These are phyloP conservation scores for Cichorium intybus DNA, from an alignment of 140 eudicot species.

Conservation along the genomic window DNA sequence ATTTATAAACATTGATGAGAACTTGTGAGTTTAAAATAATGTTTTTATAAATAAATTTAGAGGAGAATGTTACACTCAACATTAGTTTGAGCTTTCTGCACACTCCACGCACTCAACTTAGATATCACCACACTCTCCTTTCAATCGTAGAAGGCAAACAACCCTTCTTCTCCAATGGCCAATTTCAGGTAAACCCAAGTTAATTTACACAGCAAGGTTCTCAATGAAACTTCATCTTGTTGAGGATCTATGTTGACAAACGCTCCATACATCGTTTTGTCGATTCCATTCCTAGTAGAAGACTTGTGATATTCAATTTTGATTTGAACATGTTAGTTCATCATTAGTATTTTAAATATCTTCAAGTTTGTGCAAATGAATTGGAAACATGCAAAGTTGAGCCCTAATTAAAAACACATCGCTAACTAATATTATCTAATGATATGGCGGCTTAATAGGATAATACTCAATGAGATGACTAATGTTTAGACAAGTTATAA, in stretches of 20 bases:
- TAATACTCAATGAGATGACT: no score
- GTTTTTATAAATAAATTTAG: no score
- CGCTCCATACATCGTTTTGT: constrained; percentile 37
- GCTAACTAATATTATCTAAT: no score
- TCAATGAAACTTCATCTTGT: constrained; percentile 49
- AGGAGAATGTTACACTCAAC: no score
- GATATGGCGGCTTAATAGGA: no score
- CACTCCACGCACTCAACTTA: constrained; percentile 51
- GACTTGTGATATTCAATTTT: constrained; percentile 28
- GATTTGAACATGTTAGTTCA: background rate
- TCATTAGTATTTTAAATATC: background rate
- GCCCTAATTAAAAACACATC: no score
- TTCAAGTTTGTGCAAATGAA: background rate
- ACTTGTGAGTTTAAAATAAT: no score
- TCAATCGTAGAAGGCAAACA: constrained; percentile 57
- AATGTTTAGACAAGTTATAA: no score
- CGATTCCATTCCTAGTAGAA: constrained; percentile 34
- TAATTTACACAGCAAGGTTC: constrained; percentile 52
- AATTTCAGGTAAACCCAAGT: constrained; percentile 60
- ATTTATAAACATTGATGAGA: no score
- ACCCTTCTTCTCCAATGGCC: constrained; percentile 41
- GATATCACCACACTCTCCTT: constrained; percentile 35
- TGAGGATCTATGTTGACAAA: constrained; percentile 48
- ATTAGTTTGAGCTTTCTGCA: constrained; percentile 38
- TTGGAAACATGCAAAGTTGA: no score